These are phyloP conservation scores for Fragaria vesca DNA, from an alignment of 306 rosid genomes.

Conservation along the genomic window DNA sequence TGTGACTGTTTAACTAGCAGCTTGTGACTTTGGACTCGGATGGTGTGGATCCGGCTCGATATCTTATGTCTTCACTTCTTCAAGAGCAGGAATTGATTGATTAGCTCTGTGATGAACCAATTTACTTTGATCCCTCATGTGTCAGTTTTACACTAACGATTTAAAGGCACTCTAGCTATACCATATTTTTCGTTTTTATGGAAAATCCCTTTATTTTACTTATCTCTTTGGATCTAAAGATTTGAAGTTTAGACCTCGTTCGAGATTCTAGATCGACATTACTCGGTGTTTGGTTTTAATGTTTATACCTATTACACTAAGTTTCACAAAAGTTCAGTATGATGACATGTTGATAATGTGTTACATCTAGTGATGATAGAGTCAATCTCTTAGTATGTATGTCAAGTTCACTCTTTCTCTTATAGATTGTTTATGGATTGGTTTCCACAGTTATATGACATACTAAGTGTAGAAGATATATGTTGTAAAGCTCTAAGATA, in stretches of 20 bases:
- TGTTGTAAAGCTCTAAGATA: background rate
- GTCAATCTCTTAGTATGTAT: background rate
- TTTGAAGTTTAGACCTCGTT: background rate
- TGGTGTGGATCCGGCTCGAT: background rate
- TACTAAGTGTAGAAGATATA: background rate
- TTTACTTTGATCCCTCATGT: background rate
- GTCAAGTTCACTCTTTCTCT: no score
- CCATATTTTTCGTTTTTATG: background rate
- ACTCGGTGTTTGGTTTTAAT: background rate
- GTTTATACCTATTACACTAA: background rate
- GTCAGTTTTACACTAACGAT: background rate
- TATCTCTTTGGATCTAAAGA: background rate
- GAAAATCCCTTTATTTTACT: background rate
- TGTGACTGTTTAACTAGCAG: background rate
- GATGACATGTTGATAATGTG: background rate
- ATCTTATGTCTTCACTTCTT: background rate
- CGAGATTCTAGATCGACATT: background rate
- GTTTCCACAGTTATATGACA: no score
- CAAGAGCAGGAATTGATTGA: background rate
- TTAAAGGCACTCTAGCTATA: background rate
- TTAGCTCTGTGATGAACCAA: background rate
- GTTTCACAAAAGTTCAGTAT: background rate
- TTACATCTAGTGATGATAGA: background rate
- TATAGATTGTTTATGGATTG: no score
- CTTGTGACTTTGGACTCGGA: background rate